These are phyloP conservation scores for Suillus paluster DNA, from an alignment of 768 basidiomycete genomes.

Conservation along the genomic window DNA sequence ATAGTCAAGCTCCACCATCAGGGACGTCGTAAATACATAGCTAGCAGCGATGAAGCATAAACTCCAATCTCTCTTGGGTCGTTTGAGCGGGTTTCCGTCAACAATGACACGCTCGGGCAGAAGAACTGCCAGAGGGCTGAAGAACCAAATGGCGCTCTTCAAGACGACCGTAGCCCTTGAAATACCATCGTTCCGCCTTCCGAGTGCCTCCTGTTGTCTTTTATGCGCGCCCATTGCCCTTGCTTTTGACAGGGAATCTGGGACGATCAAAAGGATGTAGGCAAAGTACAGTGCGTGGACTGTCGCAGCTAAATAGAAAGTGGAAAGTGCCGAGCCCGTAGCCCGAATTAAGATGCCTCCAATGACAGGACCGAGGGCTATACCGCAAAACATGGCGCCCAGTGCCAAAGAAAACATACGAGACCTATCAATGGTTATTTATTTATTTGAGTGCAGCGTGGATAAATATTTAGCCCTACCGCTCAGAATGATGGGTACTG, in stretches of 20 bases:
- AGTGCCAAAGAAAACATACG: constrained; percentile 64
- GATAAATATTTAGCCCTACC: constrained; percentile 42
- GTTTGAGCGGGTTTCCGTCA: constrained; percentile 44
- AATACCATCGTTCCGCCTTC: constrained; percentile 12
- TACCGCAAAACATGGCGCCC: constrained; percentile 75
- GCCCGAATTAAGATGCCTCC: constrained; percentile 66
- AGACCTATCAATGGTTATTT: constrained; percentile 50
- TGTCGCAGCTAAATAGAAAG: constrained; percentile 69
- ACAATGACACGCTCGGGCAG: constrained; percentile 43
- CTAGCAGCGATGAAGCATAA: constrained; percentile 58
- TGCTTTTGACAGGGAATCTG: constrained; percentile 71
- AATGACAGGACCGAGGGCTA: constrained; percentile 76
- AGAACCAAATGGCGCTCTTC: constrained; percentile 58
- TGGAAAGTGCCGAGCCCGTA: constrained; percentile 58
- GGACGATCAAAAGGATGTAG: constrained; percentile 63
- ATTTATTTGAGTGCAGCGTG: constrained; percentile 8
- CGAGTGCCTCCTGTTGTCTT: constrained; percentile 10
- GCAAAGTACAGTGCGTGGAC: constrained; percentile 55
- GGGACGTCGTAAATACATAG: constrained; percentile 49
- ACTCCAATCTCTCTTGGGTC: constrained; percentile 62
- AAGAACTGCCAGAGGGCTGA: constrained; percentile 74
- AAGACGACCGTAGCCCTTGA: constrained; percentile 22
- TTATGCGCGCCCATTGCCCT: constrained; percentile 40
- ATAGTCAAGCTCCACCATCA: constrained; percentile 39
- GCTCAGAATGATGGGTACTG: constrained; percentile 54